A percentile compares a stretch with the other conserved stretches of the same genome.
These are phyloP conservation scores for Rhodotorula mucilaginosa DNA, from an alignment of 1,284 basidiomycete species.

Conservation along the genomic window DNA sequence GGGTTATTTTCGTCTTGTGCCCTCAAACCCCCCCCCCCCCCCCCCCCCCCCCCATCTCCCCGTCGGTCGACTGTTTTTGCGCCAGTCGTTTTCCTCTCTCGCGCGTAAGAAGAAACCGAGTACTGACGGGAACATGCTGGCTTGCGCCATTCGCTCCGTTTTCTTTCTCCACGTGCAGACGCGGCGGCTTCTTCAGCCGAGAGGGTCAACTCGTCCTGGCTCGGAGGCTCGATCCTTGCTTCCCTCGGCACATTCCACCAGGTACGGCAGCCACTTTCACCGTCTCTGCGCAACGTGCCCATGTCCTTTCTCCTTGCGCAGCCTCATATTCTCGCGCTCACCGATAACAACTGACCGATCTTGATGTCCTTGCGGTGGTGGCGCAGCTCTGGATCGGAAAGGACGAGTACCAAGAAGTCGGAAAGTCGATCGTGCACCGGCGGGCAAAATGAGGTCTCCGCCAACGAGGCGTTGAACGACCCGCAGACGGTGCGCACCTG, in stretches of 20 bases:
- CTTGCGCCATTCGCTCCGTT: too few relatives aligned
- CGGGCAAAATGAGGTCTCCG: constrained; percentile 15
- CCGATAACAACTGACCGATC: too few relatives aligned
- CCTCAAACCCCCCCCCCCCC: background rate
- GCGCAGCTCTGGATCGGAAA: constrained; percentile 44
- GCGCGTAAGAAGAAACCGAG: background rate
- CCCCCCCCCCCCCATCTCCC: background rate
- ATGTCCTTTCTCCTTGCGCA: background rate
- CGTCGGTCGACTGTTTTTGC: background rate
- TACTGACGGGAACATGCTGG: background rate
- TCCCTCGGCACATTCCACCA: constrained; percentile 96
- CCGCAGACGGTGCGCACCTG: background rate
- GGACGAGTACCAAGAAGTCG: constrained; percentile 45
- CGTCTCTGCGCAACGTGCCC: too few relatives aligned
- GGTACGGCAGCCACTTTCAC: constrained; percentile 13
- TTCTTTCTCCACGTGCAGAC: constrained; percentile 4
- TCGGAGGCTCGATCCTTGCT: constrained; percentile 88
- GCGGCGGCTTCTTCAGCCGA: constrained; percentile 59
- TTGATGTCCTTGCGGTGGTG: too few relatives aligned
- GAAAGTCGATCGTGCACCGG: constrained; percentile 27
- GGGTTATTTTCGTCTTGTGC: background rate
- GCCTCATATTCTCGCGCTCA: too few relatives aligned
- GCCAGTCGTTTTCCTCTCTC: too few relatives aligned
- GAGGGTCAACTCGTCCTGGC: constrained; percentile 83
- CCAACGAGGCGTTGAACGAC: too few relatives aligned